Evolutionary conservation across 768 basidiomycete species (phyloP), one percentile per base, ranked within the genome.

Genomic region (Tylopilus sp.): DNA sequence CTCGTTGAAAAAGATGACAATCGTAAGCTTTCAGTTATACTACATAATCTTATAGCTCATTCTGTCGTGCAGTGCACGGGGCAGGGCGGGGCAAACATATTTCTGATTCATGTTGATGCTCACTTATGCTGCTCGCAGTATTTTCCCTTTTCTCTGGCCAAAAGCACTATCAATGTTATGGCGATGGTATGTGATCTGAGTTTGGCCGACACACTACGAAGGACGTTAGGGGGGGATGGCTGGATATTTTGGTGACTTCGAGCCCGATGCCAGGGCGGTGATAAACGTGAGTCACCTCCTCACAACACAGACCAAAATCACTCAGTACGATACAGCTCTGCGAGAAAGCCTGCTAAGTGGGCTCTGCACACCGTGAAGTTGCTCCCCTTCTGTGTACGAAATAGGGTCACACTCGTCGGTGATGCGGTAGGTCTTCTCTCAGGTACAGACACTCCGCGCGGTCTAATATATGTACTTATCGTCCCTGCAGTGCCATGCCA

Each of bases 331-430:
- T n/a, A 15, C 12, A 77, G 73, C 67, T 67, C 44, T 65, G 72
- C 23, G 62, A 69, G 10, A n/a, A 59, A 62, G 5, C 67, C 72
- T 0, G 70, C 66, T 30, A 72, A 62, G 57, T 81, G 79, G 76
- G 72, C 73, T 2, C 57, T 81, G 21, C 73, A 76, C 45, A 65
- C 66, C 22, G 59, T 82, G 26, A 70, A 68, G 17, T 68, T 69
- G 6, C 62, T 81, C 11, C 68, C 72, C 0, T 68, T 67, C 4
- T 78, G 69, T 44, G 71, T 72, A 3, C 63, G 58, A n/a, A 70
- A 70, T 12, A 63, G 69, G 8, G 73, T 81, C 0, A 73, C 73
- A 7, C 67, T 83, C 8, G 61, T 76, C 4, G 80, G 80, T 8
- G 81, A 83, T 58, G 73, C 80, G 12, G 76, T 76, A 47, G 44